phyloP scores from a whole-genome alignment of 225 moss, liverwort and hornwort species.

The Asterella californica region DNA sequence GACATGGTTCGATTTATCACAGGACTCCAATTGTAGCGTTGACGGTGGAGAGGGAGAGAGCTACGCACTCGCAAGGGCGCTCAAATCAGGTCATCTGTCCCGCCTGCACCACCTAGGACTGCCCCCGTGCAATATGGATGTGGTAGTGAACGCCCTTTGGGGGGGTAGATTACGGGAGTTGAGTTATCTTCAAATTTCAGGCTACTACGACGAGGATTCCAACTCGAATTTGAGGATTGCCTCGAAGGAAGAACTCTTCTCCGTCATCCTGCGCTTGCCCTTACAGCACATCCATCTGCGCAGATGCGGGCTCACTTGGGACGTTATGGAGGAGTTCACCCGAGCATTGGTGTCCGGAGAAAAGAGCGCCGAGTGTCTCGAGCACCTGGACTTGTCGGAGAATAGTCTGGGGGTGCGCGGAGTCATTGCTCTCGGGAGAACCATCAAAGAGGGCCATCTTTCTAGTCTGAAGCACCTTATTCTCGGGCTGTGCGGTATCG shows the following conservation, averaged over 20 bases:
- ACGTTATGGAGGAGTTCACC: slow-evolving; percentile 44
- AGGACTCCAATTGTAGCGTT: slow-evolving; percentile 17
- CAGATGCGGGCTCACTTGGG: slow-evolving; percentile 44
- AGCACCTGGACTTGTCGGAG: slow-evolving; percentile 42
- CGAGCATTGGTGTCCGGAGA: slow-evolving; percentile 34
- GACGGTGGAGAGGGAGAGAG: slow-evolving; percentile 31
- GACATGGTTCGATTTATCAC: slow-evolving; percentile 41
- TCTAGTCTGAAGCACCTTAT: slow-evolving; percentile 31
- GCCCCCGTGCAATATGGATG: slow-evolving; percentile 38
- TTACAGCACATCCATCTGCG: slow-evolving; percentile 40
- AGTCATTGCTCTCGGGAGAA: slow-evolving; percentile 34
- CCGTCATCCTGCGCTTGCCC: slow-evolving; percentile 30
- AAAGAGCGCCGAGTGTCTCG: slow-evolving; percentile 23
- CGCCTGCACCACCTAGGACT: slow-evolving; percentile 34
- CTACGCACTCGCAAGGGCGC: slow-evolving; percentile 32
- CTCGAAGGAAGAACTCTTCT: slow-evolving; percentile 33
- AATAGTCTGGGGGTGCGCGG: slow-evolving; percentile 42
- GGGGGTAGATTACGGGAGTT: slow-evolving; percentile 31
- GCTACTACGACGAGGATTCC: slow-evolving; percentile 27
- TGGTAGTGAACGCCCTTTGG: slow-evolving; percentile 31
- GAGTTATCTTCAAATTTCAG: slow-evolving; percentile 29
- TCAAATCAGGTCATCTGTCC: slow-evolving; percentile 35
- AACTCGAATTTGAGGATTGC: slow-evolving; percentile 20
- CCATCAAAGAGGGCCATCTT: slow-evolving; percentile 35
- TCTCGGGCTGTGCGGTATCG: slow-evolving; percentile 35